Evolutionary conservation across 2,329 filamentous ascomycete genomes (phyloP), one percentile per base, ranked within the genome.

Genomic region (Onygena corvina): DNA sequence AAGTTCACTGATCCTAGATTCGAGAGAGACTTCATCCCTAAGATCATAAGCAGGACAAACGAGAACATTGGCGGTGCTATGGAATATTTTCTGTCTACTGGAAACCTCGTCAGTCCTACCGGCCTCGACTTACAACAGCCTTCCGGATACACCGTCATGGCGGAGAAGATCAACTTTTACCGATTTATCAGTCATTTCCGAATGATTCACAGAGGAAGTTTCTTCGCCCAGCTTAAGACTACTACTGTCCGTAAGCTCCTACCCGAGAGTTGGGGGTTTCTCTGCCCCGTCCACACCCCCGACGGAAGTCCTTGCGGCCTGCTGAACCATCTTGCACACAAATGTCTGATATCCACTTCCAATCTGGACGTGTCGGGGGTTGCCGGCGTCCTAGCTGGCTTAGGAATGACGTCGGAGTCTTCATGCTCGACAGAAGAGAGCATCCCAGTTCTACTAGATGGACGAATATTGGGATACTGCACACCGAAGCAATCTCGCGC

Each of bases 111-210:
- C 61, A 94, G 86, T 72, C 82, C 86, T 11, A 94, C 86, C 25
- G 92, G 92, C 56, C 75, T 98, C 34, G 92, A 98, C 75, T 68
- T 95, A 60, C 92, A 96, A 63, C 92, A 98, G 67, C 83, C 84
- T 0, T 92, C 90, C 9, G 92, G 92, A 54, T 98, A 94, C 67
- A 94, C 87, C 0, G 88, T 98, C 46, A 89, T 96, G 47, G 92
- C 92, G 2, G 92, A 98, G 65, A 96, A 96, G 75, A 90, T 98
- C 64, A 98, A 98, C 71, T 98, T 96, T 65, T 80, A 94, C 61
- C 86, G 92, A 60, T 98, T 96, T 71, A 94, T 98, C 71, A 92
- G 86, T 67, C 92, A 98, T 67, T 98, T 98, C 76, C 84, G 92
- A 57, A 95, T 95, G 88, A 87, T 98, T 51, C 92, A 98, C 71